Evolutionary conservation across 306 rosid genomes (phyloP).

Genomic region (Cercis canadensis): DNA sequence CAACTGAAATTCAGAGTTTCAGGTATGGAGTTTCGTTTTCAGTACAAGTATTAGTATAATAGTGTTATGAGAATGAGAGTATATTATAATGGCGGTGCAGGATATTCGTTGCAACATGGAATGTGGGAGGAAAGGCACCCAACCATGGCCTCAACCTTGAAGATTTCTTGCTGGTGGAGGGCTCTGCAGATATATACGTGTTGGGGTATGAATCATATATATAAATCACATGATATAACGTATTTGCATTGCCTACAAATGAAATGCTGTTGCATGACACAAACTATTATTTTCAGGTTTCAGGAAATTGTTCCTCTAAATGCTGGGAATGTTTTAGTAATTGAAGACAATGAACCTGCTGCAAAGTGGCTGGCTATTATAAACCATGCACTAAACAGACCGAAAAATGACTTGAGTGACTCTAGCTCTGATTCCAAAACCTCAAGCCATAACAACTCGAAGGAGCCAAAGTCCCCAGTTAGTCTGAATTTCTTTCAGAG

Average conservation of each 20-base stretch:
- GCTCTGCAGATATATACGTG: conserved; percentile 79
- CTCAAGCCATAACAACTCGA: conserved; percentile 28
- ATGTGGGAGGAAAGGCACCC: conserved; percentile 92
- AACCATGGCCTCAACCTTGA: conserved; percentile 74
- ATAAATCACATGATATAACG: too few relatives aligned
- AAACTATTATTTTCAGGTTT: conserved; percentile 52
- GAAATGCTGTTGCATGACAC: conserved; percentile 26
- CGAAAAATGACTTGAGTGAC: conserved; percentile 44
- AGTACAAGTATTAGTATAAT: not conserved
- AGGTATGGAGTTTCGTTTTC: conserved; percentile 50
- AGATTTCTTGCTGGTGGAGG: conserved; percentile 87
- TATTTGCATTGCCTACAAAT: too few relatives aligned
- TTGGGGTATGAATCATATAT: conserved; percentile 58
- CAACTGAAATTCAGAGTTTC: conserved; percentile 60
- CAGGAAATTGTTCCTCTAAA: conserved; percentile 95
- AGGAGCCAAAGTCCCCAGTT: conserved; percentile 49
- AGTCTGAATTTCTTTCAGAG: conserved; percentile 71
- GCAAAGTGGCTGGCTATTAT: conserved; percentile 82
- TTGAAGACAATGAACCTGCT: conserved; percentile 96
- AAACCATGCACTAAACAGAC: conserved; percentile 76
- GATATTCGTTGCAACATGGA: conserved; percentile 90
- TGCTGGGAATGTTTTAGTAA: conserved; percentile 86
- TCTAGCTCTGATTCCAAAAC: conserved; percentile 43
- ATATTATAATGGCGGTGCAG: conserved; percentile 41
- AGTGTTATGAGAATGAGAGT: not conserved